Base-by-base conservation (phyloP, 148 eudicot species). In the Cornus kousa region DNA sequence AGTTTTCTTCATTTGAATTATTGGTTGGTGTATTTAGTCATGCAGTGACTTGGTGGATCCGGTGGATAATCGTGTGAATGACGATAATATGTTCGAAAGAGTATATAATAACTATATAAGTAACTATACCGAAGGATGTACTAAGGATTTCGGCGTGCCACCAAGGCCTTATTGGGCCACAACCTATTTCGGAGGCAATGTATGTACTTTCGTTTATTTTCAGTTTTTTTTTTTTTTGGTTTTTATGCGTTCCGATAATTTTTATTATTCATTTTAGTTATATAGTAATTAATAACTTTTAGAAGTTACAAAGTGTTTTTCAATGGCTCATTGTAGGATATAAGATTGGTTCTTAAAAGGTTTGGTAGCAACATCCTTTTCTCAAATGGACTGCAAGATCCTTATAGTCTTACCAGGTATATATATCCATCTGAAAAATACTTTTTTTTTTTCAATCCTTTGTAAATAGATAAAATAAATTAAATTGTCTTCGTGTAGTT, bases 1-100 rank as follows among this genome's bases (percentile, higher is more conserved):
- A 9, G 1, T 43, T 43, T 5, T 9, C 48, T 43, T 9, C 9
- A 28, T 28, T 28, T 28, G 28, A 28, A 28, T 28, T 28, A 28
- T 28, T 28, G 28, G 28, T 28, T 28, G 28, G 28, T 43, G 48
- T 43, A 9, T 68, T 68, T 23, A 84, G 89, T 75, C 70, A 6
- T 84, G 89, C 37, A 87, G 82, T 64, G 89, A 87, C 82, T 84
- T 86, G 75, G 81, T 84, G 55, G 28, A 28, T 28, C 89, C 89
- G 19, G 68, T 83, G 33, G 89, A 87, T 14, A 22, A 60, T 19
- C 83, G 83, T 0, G 69, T 43, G 22, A 28, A 28, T 28, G 79
- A 84, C 10, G 82, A 82, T 32, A 74, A 82, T 0, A 84, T 87
- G 84, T 80, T 82, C 67, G 82, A 77, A 55, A 20, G 77, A 7